Evolutionary conservation across 2,329 filamentous ascomycete genomes (phyloP), one percentile per base, ranked within the genome.

Genomic region (Aspergillus texensis): DNA sequence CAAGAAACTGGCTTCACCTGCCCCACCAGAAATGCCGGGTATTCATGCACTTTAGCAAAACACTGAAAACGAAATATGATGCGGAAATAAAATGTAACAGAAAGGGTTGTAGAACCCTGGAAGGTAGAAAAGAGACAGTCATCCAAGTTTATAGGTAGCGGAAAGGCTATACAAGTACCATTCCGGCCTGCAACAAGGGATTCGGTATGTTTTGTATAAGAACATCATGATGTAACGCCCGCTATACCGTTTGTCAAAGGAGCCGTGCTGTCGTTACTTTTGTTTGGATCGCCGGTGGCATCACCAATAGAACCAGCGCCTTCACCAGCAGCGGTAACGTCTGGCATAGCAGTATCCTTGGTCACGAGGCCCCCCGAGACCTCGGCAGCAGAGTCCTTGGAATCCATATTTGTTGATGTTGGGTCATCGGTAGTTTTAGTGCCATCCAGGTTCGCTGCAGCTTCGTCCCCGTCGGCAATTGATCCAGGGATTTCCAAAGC

Each of bases 191-290:
- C 45, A 41, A 41, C 16, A n/a, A 41, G 16, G 39, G 39, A 19
- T 41, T 41, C 39, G 39, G 39, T 41, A 41, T 41, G 39, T 41
- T 41, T 41, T 3, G 39, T n/a, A 41, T 41, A 41, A 16, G 12
- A 36, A n/a, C 48, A 32, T 70, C 65, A 69, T 64, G 66, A 69
- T 41, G 85, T 77, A 82, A 90, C 70, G 83, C 85, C 66, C 78
- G 81, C 67, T 81, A 84, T 78, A 84, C 89, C 88, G 86, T 91
- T 83, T 34, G 78, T 68, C 74, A 80, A 50, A 80, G 80, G 26
- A 74, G 74, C 39, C 76, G 75, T 46, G 65, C 65, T 58, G 81
- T 72, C 54, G 80, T 79, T 61, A 78, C 68, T 60, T 60, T 74
- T 71, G 26, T 59, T 67, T 45, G 62, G 65, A 36, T 65, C 65